A percentile compares a stretch with the other conserved stretches of the same genome.
These are phyloP conservation scores for Saccharomyces jurei DNA, from an alignment of 805 yeast genomes.

Conservation along the genomic window DNA sequence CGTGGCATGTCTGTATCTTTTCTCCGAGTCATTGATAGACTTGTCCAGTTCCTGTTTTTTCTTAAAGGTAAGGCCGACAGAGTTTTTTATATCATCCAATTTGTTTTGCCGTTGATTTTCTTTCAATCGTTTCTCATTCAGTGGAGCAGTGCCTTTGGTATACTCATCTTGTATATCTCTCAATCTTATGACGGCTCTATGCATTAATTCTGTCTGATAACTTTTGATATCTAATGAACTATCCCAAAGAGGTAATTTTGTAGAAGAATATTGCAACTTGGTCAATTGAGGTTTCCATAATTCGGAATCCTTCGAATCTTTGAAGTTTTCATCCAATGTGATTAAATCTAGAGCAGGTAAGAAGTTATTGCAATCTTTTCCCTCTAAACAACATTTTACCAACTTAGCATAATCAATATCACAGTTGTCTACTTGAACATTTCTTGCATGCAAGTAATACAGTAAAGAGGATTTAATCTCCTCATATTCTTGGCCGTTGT, in stretches of 20 bases:
- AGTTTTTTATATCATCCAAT: constrained; percentile 34
- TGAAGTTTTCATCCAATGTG: neutral
- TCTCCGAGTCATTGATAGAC: constrained; percentile 17
- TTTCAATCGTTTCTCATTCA: constrained; percentile 26
- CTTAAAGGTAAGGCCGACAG: constrained; percentile 38
- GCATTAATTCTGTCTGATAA: constrained; percentile 34
- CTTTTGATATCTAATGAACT: constrained; percentile 21
- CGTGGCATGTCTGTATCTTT: constrained; percentile 17
- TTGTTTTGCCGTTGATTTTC: constrained; percentile 36
- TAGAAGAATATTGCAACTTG: constrained; percentile 6
- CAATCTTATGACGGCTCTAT: constrained; percentile 31
- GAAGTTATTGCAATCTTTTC: neutral
- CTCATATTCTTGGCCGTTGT: constrained; percentile 11
- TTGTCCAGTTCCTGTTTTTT: constrained; percentile 21
- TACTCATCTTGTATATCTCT: constrained; percentile 23
- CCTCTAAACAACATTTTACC: neutral
- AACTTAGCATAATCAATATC: neutral
- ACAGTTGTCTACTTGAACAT: neutral
- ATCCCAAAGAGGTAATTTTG: constrained; percentile 5
- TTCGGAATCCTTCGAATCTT: neutral
- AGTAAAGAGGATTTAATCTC: constrained; percentile 24
- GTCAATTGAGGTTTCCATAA: constrained; percentile 5
- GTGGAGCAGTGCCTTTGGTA: constrained; percentile 10
- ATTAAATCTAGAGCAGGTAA: neutral
- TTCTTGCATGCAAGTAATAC: constrained; percentile 19